Base-by-base conservation (phyloP, 805 yeast species). In the Metschnikowia bowlesiae region DNA sequence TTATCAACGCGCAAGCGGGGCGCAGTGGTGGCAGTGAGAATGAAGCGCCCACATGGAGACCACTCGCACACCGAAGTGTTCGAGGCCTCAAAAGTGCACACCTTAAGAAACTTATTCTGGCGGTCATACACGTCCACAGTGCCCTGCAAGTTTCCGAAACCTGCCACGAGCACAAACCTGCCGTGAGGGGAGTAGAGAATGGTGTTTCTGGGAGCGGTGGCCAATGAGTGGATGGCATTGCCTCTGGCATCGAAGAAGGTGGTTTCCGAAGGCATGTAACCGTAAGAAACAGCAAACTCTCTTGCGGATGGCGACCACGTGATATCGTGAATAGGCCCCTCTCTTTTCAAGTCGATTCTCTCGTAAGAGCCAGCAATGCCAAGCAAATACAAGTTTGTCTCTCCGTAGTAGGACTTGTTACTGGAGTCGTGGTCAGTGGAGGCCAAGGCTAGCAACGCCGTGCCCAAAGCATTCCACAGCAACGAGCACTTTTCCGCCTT, bases 71-170 rank as follows among this genome's bases (percentile, higher is more conserved):
- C 95, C n/a, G 96, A 85, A 13, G 98, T 90, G 73, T 94, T 95
- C 41, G 96, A 73, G 11, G 98, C 99, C 63, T 89, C 88, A 62
- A 94, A 86, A 16, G 88, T 78, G 18, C 90, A 76, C 47, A 94
- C 81, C 67, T 88, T 87, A 49, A 77, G 71, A 67, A 90, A 92
- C 68, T 87, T 86, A 64, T 85, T 83, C 67, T 84, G 89, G 65
- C 97, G 87, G 73, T 94, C 99, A 65, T 90, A 84, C 53, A 94
- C 85, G 66, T 95, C 98, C 51, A 94, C 95, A 13, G 91, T 83
- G 53, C 99, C 99, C 73, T 92, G 97, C 66, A 94, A 80, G 69
- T 94, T 94, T 61, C 99, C 99, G 70, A 94, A 94, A 3, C 99
- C 99, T 8, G 97, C 98, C 54, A 91, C 92, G 53, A 94, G 75